These are phyloP conservation scores for Sutorius australiensis DNA, from an alignment of 768 basidiomycete genomes.

Conservation along the genomic window DNA sequence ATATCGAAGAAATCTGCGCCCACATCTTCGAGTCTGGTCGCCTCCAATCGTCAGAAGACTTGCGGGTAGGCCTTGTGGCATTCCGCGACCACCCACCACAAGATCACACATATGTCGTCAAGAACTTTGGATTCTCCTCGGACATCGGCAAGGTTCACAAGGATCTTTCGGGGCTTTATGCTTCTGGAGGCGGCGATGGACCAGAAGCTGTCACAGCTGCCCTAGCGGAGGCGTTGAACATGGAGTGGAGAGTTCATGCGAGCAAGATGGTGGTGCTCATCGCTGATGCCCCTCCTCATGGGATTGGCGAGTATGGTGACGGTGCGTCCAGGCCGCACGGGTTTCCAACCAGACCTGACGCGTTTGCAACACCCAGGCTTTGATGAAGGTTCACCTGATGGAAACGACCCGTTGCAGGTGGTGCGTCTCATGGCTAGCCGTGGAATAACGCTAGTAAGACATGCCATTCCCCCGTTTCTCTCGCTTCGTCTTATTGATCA, in stretches of 20 bases:
- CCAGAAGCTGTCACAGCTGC: conserved; percentile 97
- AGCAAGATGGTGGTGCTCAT: conserved; percentile 97
- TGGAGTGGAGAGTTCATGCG: conserved; percentile 87
- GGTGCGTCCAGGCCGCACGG: conserved; percentile 44
- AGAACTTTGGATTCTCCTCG: conserved; percentile 92
- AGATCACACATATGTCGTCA: conserved; percentile 91
- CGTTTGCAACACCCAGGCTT: conserved; percentile 55
- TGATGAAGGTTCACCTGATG: conserved; percentile 92
- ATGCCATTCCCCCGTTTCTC: conserved; percentile 3
- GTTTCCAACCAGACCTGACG: conserved; percentile 10
- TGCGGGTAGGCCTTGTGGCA: conserved; percentile 88
- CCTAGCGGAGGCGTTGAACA: conserved; percentile 76
- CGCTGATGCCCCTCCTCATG: conserved; percentile 97
- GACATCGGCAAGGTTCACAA: conserved; percentile 85
- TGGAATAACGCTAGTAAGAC: conserved; percentile 83
- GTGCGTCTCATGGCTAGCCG: conserved; percentile 85
- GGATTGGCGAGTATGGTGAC: conserved; percentile 95
- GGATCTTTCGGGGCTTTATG: conserved; percentile 79
- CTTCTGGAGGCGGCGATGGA: conserved; percentile 90
- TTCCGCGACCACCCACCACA: conserved; percentile 98
- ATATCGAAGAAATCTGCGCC: conserved; percentile 92
- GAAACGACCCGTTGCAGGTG: conserved; percentile 83
- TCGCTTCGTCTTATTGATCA: neutral
- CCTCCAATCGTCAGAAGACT: conserved; percentile 81
- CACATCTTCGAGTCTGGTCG: conserved; percentile 94